phyloP scores from a whole-genome alignment of 176 grass and related monocot species.

The Hordeum marinum region DNA sequence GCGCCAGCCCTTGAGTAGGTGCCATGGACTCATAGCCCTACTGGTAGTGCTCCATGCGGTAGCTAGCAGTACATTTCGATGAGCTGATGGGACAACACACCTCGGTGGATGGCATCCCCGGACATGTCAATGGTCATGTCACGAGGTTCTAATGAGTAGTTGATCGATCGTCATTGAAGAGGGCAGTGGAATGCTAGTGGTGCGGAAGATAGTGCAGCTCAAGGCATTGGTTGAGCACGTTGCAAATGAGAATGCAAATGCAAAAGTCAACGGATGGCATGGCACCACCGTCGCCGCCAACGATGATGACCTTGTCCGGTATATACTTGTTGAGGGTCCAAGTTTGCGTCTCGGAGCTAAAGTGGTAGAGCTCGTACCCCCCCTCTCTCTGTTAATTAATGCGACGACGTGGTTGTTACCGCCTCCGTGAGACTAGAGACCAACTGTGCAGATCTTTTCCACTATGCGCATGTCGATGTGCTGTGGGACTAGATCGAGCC shows the following conservation, averaged over 20 bases:
- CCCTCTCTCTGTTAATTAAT: not conserved
- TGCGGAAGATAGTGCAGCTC: not conserved
- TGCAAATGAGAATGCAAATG: not conserved
- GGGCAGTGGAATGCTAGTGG: not conserved
- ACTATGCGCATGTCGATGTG: not conserved
- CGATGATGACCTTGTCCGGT: not conserved
- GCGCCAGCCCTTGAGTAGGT: not conserved
- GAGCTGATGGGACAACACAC: not conserved
- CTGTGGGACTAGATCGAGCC: not conserved
- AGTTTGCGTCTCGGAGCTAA: not conserved
- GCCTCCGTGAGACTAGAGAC: not conserved
- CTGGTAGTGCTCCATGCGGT: not conserved
- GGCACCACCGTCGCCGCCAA: not conserved
- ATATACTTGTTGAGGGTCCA: not conserved
- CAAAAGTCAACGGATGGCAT: not conserved
- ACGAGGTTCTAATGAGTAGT: not conserved
- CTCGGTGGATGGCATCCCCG: not conserved
- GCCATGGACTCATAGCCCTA: not conserved
- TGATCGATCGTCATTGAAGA: not conserved
- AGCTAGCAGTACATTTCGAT: not conserved
- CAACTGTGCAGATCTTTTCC: not conserved
- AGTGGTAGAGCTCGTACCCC: not conserved
- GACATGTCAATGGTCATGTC: not conserved
- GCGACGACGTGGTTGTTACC: not conserved
- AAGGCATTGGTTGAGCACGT: not conserved